Percentiles rank a stretch among this genome's conserved stretches.
These are phyloP conservation scores for Tetrapisispora iriomotensis DNA, from an alignment of 805 yeast species.

Conservation along the genomic window DNA sequence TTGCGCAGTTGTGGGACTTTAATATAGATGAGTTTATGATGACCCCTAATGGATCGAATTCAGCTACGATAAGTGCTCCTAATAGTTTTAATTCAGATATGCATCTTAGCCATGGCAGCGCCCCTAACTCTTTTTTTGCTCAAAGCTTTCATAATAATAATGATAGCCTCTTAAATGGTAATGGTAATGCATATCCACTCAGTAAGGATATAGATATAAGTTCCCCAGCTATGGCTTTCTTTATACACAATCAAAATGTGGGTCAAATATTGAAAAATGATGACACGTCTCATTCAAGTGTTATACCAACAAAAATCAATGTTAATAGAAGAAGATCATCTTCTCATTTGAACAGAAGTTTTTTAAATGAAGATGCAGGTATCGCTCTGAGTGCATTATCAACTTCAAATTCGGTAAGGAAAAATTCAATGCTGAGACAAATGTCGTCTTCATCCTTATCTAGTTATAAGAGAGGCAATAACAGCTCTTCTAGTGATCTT, in stretches of 20 bases:
- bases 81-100: conserved; percentile 24
- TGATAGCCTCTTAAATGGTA: not conserved
- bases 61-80: conserved; percentile 31
- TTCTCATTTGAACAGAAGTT: conserved; percentile 7
- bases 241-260: not conserved
- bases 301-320: conserved; percentile 2
- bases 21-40: conserved; percentile 29
- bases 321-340: conserved; percentile 10
- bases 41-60: conserved; percentile 27
- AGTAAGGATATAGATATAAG: not conserved
- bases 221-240: conserved; percentile 3
- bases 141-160: conserved; percentile 1
- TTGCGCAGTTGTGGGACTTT: conserved; percentile 33
- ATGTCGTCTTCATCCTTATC: conserved; percentile 23
- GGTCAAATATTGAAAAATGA: conserved; percentile 1
- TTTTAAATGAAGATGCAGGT: conserved; percentile 14
- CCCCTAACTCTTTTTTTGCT: conserved; percentile 6
- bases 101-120: conserved; percentile 9
- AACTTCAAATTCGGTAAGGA: conserved; percentile 22
- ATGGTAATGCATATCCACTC: not conserved
- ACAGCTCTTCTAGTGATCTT: conserved; percentile 1
- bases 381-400: conserved; percentile 9
- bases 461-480: conserved; percentile 17
- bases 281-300: not conserved
- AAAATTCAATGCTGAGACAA: conserved; percentile 21